Base-by-base conservation (phyloP, 495 filamentous ascomycete genomes). In the Penicillium mononematosum region DNA sequence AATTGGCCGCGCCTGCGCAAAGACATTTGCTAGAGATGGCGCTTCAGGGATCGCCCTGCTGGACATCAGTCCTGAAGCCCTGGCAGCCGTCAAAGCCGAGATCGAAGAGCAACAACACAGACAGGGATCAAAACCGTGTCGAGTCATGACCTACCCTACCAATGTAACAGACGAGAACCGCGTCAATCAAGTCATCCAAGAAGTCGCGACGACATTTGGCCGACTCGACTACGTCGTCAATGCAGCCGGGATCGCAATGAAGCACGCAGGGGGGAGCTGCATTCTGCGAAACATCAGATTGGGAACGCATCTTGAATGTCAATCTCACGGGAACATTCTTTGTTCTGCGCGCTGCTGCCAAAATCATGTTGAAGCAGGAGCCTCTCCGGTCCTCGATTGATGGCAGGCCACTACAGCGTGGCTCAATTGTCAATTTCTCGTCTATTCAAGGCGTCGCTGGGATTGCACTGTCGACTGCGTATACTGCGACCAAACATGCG, bases 221-320 rank as follows among this genome's bases (percentile, higher is more conserved):
- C 62, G 78, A n/a, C 57, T 81, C 1, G 78, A 80, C 60, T 81
- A 79, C 50, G 64, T 57, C 6, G 75, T 75, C 25, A 76, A 72
- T 43, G 71, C 67, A 38, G 77, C 76, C 27, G 77, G 77, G 29
- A 62, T 76, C 20, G 66, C 62, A 16, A 60, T 61, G 53, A 70
- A 75, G 41, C 68, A 74, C 52, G 56, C 64, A n/a, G 69, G 67
- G 67, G 24, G 61, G 68, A 2, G 59, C 64, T 9, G 74, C 74
- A 6, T 66, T 64, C 27, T 63, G 60, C 19, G 69, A 66, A 5
- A 59, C 64, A 2, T 34, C 61, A 3, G 67, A 66, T 24, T 79
- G 75, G 60, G 71, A 80, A 22, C 66, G 69, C 4, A 74, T 78
- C 34, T 67, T 73, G 20, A 62, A 64, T 31, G 62, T 77, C 59